Conservation (phyloP, 148 eudicot species). For the Diospyros lotus region DNA sequence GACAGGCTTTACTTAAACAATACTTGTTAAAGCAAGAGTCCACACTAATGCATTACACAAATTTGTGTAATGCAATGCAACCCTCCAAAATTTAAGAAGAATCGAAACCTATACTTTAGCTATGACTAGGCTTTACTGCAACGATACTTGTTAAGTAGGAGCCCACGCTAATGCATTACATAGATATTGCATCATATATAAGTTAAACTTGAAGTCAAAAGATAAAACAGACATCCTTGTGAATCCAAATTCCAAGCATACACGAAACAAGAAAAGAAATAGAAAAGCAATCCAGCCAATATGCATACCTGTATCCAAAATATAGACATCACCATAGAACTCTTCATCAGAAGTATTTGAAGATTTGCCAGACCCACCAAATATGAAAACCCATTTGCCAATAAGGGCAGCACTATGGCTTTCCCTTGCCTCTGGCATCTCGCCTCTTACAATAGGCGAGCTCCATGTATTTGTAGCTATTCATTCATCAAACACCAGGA, state of each 20-base stretch:
- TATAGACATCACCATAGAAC: conserved; percentile 75
- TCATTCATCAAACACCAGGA: conserved; percentile 6
- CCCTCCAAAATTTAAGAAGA: no score
- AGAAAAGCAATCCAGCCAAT: background rate
- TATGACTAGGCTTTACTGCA: background rate
- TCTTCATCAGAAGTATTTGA: conserved; percentile 40
- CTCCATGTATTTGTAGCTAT: conserved; percentile 81
- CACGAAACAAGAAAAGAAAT: no score
- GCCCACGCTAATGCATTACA: background rate
- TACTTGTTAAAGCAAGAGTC: no score
- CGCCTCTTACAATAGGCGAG: conserved; percentile 71
- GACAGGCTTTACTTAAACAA: no score
- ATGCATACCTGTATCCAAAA: conserved; percentile 68
- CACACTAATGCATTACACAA: no score
- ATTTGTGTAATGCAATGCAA: no score
- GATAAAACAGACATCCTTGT: no score
- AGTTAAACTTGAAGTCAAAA: no score
- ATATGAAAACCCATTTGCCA: conserved; percentile 76
- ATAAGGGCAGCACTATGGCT: conserved; percentile 91
- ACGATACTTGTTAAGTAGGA: background rate
- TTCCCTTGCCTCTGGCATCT: conserved; percentile 81
- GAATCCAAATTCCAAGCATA: no score
- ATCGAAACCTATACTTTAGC: no score
- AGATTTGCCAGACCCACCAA: conserved; percentile 93
- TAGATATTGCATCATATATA: background rate